Base-by-base conservation (phyloP, 2,329 filamentous ascomycete genomes). In the Claviceps pusilla region DNA sequence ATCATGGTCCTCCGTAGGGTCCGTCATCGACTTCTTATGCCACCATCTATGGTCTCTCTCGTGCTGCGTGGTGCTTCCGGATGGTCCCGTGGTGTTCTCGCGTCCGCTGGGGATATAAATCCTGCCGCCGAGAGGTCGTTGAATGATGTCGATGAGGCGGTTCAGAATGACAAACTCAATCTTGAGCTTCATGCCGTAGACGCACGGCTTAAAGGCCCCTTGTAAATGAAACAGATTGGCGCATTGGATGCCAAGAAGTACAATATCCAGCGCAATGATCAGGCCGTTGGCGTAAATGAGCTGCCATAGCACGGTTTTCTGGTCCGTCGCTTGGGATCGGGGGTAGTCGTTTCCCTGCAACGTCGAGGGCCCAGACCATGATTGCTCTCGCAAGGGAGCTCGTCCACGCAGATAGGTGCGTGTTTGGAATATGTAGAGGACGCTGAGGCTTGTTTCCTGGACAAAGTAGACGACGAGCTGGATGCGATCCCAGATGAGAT, bases 381-480 rank as follows among this genome's bases (percentile, higher is more conserved):
- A n/a, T 1, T 46, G 51, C 46, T 57, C 53, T 29, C 51, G 47
- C 45, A 59, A 46, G 4, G 54, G 55, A 4, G 59, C 51, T 10
- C 55, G 54, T 6, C 51, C 48, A 9, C 52, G 55, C 31, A 60
- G 50, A 41, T 54, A 57, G 16, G 55, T 57, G 33, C 55, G 58
- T 4, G 59, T 60, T 41, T 59, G 55, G 33, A 54, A 58, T 14
- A 79, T 76, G 61, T 76, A 79, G n/a, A 77, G 62, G 0, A 68
- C 68, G 3, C 74, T 76, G 50, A 79, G 69, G 54, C 75, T 67
- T 43, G 74, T 69, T 57, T 79, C 76, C 61, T 79, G 76, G 16
- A 76, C 56, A 58, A 73, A 77, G 61, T 77, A 79, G 5, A 74
- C 68, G 14, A 73, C 75, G 64, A 78, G 73, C 61, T 79, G 76